These are phyloP conservation scores for Toxoplasma gondii DNA, from an alignment of 169 alveolate genomes.

Conservation along the genomic window DNA sequence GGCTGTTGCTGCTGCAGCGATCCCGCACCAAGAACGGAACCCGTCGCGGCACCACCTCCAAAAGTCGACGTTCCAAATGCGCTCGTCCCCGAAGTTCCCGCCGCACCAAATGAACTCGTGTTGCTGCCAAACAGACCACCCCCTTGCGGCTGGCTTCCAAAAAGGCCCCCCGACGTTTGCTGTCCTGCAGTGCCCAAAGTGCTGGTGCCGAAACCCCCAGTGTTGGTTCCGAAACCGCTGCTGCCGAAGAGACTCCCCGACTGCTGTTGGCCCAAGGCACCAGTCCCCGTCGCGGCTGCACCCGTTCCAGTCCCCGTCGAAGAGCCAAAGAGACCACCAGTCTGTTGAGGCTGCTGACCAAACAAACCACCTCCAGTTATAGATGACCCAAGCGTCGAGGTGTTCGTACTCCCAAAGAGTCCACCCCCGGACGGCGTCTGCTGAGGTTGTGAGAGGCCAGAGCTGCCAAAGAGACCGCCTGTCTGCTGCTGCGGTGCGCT, in stretches of 20 bases:
- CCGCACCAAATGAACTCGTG: background rate
- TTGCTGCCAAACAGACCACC: constrained; percentile 58
- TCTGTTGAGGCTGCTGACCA: constrained; percentile 64
- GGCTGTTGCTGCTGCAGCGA: constrained; percentile 62
- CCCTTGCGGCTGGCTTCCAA: constrained; percentile 63
- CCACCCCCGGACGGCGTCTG: constrained; percentile 9
- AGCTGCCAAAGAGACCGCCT: constrained; percentile 2
- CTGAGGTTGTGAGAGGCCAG: background rate
- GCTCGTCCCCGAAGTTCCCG: constrained; percentile 6
- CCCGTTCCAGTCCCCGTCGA: background rate
- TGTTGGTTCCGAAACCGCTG: background rate
- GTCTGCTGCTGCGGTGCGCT: background rate
- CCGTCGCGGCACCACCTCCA: background rate
- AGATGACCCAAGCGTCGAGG: background rate
- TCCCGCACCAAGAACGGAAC: constrained; percentile 17
- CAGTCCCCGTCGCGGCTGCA: background rate
- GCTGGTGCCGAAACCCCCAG: background rate
- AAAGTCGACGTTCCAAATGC: background rate
- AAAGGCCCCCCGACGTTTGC: constrained; percentile 36
- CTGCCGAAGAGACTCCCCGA: constrained; percentile 47
- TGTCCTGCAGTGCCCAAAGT: constrained; percentile 11
- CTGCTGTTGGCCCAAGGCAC: background rate
- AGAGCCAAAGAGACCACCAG: constrained; percentile 38
- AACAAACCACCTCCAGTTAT: constrained; percentile 41
- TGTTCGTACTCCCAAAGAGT: background rate